Percentiles rank a stretch among this genome's conserved stretches.
Conservation (phyloP, 345 rosid species). For the Citrus mangshanensis region DNA sequence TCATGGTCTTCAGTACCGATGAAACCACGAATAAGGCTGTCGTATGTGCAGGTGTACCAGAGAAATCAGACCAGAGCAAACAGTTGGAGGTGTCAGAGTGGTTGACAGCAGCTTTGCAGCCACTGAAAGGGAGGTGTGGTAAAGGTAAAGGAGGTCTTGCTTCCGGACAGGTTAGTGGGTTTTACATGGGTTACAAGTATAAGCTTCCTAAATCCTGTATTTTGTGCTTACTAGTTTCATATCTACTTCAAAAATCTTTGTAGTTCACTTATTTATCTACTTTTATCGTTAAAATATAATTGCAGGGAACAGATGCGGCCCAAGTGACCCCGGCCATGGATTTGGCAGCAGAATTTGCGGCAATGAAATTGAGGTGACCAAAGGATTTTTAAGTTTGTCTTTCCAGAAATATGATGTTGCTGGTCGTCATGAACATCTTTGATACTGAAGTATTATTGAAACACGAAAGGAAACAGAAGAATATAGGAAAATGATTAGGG, state of each 20-base stretch:
- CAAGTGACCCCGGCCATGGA: slow-evolving; percentile 64
- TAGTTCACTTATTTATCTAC: neutral
- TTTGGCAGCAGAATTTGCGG: slow-evolving; percentile 65
- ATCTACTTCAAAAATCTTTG: no score
- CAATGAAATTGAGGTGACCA: slow-evolving; percentile 69
- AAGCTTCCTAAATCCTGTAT: neutral
- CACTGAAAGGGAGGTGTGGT: slow-evolving; percentile 85
- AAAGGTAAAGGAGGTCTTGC: slow-evolving; percentile 93
- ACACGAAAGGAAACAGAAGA: neutral
- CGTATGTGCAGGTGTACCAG: slow-evolving; percentile 90
- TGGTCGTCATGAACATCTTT: neutral
- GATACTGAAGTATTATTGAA: neutral
- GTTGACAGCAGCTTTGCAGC: slow-evolving; percentile 73
- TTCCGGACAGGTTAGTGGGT: slow-evolving; percentile 73
- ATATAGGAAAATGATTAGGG: neutral
- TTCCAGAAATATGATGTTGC: neutral
- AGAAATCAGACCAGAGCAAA: slow-evolving; percentile 50
- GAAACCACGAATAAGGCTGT: slow-evolving; percentile 80
- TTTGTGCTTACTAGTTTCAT: neutral
- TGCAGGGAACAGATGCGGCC: slow-evolving; percentile 81
- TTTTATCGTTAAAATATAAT: neutral
- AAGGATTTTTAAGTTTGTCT: neutral
- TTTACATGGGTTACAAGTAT: neutral
- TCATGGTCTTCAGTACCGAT: slow-evolving; percentile 87
- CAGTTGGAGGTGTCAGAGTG: slow-evolving; percentile 84